phyloP scores from a whole-genome alignment of 331 rosid genomes.

The Rhamnella rubrinervis region DNA sequence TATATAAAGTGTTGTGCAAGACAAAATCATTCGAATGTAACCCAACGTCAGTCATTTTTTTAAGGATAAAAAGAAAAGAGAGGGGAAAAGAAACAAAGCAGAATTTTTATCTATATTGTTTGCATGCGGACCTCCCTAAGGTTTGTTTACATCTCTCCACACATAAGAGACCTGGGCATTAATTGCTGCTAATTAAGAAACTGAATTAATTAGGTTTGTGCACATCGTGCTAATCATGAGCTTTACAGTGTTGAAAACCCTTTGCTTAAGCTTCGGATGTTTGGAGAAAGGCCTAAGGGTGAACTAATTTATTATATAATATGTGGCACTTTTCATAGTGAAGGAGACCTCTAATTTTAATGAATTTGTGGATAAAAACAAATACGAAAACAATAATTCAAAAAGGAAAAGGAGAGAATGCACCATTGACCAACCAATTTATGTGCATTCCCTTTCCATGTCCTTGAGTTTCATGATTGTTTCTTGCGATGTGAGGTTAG shows the following conservation, averaged over 20 bases:
- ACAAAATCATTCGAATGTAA: conserved; percentile 52
- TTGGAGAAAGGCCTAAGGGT: conserved; percentile 6
- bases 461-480: conserved; percentile 5
- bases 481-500: neutral
- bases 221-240: too few relatives aligned
- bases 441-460: neutral
- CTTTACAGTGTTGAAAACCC: too few relatives aligned
- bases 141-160: too few relatives aligned
- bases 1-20: conserved; percentile 42
- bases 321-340: neutral
- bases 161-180: too few relatives aligned
- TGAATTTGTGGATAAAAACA: neutral
- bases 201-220: too few relatives aligned
- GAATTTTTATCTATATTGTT: neutral
- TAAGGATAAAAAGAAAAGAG: conserved; percentile 27
- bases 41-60: conserved; percentile 8
- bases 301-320: neutral
- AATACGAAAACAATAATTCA: conserved; percentile 7
- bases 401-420: neutral
- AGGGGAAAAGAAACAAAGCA: neutral
- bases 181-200: too few relatives aligned
- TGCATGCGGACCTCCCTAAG: neutral
- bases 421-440: conserved; percentile 12
- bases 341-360: conserved; percentile 7
- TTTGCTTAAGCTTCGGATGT: neutral